A percentile compares a stretch with the other conserved stretches of the same genome.
Conservation (phyloP, 192 early-diverging fungal species). For the Physocladia obscura region DNA sequence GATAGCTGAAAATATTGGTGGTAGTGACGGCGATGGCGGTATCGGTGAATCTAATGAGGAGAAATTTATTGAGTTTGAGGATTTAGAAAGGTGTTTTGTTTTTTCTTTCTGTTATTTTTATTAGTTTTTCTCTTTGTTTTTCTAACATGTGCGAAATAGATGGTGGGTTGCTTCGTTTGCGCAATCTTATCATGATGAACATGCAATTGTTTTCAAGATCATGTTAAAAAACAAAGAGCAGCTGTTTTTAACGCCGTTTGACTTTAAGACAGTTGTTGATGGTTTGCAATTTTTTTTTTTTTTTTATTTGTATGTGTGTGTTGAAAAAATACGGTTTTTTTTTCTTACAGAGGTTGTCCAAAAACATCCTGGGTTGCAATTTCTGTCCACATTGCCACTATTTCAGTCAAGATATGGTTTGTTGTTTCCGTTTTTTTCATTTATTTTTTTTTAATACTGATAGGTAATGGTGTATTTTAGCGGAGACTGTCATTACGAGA, state of each 20-base stretch:
- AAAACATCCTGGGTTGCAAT: conserved; percentile 85
- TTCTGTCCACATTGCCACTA: conserved; percentile 73
- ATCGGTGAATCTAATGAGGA: not conserved
- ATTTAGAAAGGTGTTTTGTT: not conserved
- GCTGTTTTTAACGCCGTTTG: conserved; percentile 54
- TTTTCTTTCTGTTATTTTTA: not conserved
- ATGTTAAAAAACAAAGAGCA: conserved; percentile 6
- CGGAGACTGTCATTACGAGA: conserved; percentile 85
- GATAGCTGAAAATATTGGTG: not conserved
- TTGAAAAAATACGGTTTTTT: not conserved
- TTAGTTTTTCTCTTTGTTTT: not conserved
- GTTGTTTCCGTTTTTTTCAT: not conserved
- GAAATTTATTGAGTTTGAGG: conserved; percentile 2
- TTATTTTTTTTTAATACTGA: not conserved
- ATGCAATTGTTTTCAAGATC: conserved; percentile 24
- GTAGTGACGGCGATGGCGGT: not conserved
- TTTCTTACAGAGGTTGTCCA: conserved; percentile 71
- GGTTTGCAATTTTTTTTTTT: conserved; percentile 5
- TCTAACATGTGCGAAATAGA: not conserved
- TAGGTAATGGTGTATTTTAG: conserved; percentile 26
- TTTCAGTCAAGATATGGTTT: conserved; percentile 84
- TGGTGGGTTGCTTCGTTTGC: conserved; percentile 13
- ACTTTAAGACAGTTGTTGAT: conserved; percentile 69
- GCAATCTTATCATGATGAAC: conserved; percentile 26
- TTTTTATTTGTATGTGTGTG: not conserved